These are phyloP conservation scores for Borovskyia barvae DNA, from an alignment of 208 protist species.

Conservation along the genomic window DNA sequence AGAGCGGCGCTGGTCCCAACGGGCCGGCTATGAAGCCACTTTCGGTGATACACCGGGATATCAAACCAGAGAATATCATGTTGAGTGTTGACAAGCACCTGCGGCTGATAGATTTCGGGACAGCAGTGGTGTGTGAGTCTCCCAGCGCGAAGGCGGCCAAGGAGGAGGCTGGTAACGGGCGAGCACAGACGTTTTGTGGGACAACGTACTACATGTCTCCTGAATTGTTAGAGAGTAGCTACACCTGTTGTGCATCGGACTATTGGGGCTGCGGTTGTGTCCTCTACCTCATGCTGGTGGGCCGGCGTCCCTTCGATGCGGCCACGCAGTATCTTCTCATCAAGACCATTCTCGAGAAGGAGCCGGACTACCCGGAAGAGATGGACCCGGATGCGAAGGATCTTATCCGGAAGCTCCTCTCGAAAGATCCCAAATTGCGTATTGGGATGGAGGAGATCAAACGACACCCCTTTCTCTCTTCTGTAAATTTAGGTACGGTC, in stretches of 20 bases:
- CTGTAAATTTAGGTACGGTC: constrained; percentile 62
- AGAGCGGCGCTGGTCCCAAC: constrained; percentile 9
- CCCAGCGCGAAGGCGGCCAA: constrained; percentile 63
- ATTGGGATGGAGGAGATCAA: constrained; percentile 66
- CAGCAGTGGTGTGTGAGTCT: constrained; percentile 79
- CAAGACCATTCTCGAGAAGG: constrained; percentile 83
- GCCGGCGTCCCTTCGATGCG: constrained; percentile 85
- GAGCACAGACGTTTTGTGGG: constrained; percentile 87
- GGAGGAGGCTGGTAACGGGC: constrained; percentile 49
- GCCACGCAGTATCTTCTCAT: constrained; percentile 87
- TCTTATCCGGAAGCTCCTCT: constrained; percentile 71
- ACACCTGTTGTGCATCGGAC: constrained; percentile 92
- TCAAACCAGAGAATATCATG: constrained; percentile 97
- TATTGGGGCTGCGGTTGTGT: constrained; percentile 94
- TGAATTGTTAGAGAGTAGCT: constrained; percentile 90
- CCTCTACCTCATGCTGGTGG: constrained; percentile 89
- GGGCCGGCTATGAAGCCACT: constrained; percentile 24
- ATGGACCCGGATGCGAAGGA: constrained; percentile 75
- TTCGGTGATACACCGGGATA: constrained; percentile 93
- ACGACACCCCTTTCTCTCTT: constrained; percentile 73
- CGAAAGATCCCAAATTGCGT: constrained; percentile 68
- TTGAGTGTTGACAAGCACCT: constrained; percentile 90
- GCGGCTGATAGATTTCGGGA: constrained; percentile 96
- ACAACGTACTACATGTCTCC: constrained; percentile 94
- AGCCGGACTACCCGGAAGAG: constrained; percentile 65